These are phyloP conservation scores for Metschnikowia santaceciliae DNA, from an alignment of 805 yeast genomes.

Conservation along the genomic window DNA sequence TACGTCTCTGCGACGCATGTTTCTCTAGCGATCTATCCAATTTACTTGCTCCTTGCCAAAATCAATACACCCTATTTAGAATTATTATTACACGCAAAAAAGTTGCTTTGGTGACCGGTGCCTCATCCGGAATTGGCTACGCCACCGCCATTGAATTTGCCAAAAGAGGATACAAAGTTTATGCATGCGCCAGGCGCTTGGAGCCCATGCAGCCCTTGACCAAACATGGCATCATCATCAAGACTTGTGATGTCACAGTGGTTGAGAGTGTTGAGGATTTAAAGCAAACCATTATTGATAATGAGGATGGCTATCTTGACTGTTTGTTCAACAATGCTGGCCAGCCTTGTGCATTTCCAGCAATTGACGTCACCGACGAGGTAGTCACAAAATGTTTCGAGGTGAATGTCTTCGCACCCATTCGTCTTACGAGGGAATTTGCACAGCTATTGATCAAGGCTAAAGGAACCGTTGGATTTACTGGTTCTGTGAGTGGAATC, in stretches of 20 bases:
- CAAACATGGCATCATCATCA: constrained; percentile 42
- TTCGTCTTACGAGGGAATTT: constrained; percentile 59
- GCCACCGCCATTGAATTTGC: constrained; percentile 45
- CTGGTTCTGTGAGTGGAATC: constrained; percentile 68
- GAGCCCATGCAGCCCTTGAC: constrained; percentile 54
- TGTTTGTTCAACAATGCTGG: constrained; percentile 75
- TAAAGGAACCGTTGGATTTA: constrained; percentile 65
- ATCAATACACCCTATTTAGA: background rate
- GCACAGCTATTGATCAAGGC: constrained; percentile 54
- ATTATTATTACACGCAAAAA: constrained; percentile 22
- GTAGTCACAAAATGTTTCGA: constrained; percentile 48
- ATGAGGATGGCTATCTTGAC: constrained; percentile 51
- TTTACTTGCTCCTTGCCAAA: background rate
- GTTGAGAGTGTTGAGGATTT: constrained; percentile 44
- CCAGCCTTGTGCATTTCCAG: constrained; percentile 68
- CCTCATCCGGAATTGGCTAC: constrained; percentile 58
- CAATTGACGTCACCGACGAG: constrained; percentile 59
- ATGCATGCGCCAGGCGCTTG: constrained; percentile 69
- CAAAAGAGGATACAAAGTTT: constrained; percentile 52
- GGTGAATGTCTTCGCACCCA: constrained; percentile 69
- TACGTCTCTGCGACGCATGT: background rate
- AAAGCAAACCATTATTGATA: constrained; percentile 36
- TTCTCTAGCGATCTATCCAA: background rate
- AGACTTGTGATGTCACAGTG: constrained; percentile 57
- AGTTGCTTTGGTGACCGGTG: constrained; percentile 56